These are phyloP conservation scores for Backusella sp. DNA, from an alignment of 192 early-diverging fungal genomes.

Conservation along the genomic window DNA sequence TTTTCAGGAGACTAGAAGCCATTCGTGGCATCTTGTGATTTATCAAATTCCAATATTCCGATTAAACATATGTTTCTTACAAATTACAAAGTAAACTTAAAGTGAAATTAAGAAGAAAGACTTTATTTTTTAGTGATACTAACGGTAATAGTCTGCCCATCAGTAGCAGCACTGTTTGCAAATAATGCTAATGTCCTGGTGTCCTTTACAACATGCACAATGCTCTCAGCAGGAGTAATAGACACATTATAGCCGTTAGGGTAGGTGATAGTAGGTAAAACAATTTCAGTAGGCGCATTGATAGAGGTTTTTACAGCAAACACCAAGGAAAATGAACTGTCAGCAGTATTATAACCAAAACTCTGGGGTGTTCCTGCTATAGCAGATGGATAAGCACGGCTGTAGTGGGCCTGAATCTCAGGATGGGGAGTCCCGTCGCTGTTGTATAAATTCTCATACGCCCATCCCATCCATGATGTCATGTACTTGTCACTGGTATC, in stretches of 20 bases:
- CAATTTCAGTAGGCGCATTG: constrained; percentile 33
- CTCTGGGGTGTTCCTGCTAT: constrained; percentile 37
- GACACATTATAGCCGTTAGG: neutral
- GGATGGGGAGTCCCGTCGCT: constrained; percentile 19
- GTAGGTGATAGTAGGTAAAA: neutral
- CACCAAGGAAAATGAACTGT: constrained; percentile 37
- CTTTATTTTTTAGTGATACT: too few species aligned
- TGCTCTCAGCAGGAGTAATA: neutral
- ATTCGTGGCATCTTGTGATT: too few species aligned
- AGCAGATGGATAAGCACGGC: constrained; percentile 42
- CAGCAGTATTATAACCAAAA: constrained; percentile 35
- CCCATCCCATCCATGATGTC: constrained; percentile 57
- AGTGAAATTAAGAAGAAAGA: too few species aligned
- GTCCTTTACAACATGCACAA: neutral
- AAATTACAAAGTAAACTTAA: too few species aligned
- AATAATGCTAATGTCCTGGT: neutral
- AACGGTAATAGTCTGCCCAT: neutral
- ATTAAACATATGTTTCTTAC: too few species aligned
- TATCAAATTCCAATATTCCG: too few species aligned
- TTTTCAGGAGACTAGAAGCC: too few species aligned
- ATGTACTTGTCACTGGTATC: constrained; percentile 45
- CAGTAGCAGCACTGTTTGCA: neutral
- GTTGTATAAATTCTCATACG: constrained; percentile 50
- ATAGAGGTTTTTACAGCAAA: constrained; percentile 30
- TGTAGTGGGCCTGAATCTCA: constrained; percentile 28